Evolutionary conservation across 345 rosid genomes (phyloP).

Genomic region (Kandelia obovata): DNA sequence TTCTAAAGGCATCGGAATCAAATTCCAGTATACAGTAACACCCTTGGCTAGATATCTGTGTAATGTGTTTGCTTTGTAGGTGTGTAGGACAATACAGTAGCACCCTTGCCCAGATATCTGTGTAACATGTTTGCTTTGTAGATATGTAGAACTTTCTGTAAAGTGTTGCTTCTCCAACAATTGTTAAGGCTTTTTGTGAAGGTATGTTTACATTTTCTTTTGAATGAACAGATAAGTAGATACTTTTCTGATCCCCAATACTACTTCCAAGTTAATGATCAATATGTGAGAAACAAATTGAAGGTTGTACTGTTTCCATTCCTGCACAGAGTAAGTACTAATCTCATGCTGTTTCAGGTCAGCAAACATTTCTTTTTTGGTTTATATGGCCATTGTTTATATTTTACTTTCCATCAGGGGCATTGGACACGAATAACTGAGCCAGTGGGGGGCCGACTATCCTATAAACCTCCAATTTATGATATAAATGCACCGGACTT

Average conservation of each 20-base stretch:
- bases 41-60: not conserved
- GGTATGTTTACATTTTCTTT: slow-evolving; percentile 2
- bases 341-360: slow-evolving; percentile 7
- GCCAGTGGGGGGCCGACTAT: slow-evolving; percentile 96
- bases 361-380: not conserved
- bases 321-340: slow-evolving; percentile 70
- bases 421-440: slow-evolving; percentile 93
- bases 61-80: not conserved
- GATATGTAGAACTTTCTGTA: not conserved
- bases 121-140: not conserved
- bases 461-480: slow-evolving; percentile 89
- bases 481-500: slow-evolving; percentile 95
- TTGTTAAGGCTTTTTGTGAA: not conserved
- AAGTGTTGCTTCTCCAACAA: not conserved
- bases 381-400: slow-evolving; percentile 1
- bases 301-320: slow-evolving; percentile 89
- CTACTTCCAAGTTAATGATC: slow-evolving; percentile 96
- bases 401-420: slow-evolving; percentile 46
- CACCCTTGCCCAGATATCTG: not conserved
- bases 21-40: not conserved
- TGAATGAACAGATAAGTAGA: slow-evolving; percentile 64
- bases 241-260: slow-evolving; percentile 95
- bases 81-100: not conserved
- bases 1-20: not conserved
- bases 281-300: slow-evolving; percentile 94